Conservation (phyloP, 169 alveolate species). For the Condylostoma magnum region DNA sequence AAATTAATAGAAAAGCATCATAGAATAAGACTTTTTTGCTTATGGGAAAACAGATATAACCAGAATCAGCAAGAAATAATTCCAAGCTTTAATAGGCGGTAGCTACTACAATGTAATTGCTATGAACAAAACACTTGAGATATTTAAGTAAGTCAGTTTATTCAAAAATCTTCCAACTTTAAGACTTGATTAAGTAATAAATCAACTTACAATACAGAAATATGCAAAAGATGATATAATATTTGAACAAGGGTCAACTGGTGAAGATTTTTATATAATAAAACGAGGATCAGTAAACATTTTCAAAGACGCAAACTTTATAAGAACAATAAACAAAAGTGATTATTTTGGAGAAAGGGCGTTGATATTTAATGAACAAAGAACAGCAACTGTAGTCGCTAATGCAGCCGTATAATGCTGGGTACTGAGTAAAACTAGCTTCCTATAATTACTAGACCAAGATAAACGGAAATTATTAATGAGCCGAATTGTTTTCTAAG, state of each 20-base stretch:
- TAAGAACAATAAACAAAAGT: conserved; percentile 49
- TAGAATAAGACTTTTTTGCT: background rate
- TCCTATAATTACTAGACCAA: conserved; percentile 39
- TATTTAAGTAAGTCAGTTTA: conserved; percentile 28
- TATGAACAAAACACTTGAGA: conserved; percentile 32
- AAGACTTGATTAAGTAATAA: conserved; percentile 35
- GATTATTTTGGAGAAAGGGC: conserved; percentile 97
- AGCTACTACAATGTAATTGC: conserved; percentile 36
- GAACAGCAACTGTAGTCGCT: conserved; percentile 89
- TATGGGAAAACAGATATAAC: conserved; percentile 9
- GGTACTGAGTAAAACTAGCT: conserved; percentile 38
- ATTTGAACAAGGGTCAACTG: conserved; percentile 2
- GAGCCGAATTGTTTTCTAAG: conserved; percentile 89
- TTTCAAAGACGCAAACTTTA: background rate
- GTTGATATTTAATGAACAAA: conserved; percentile 87
- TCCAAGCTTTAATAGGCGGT: conserved; percentile 51
- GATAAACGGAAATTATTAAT: conserved; percentile 68
- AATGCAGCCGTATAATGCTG: conserved; percentile 25
- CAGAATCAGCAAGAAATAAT: conserved; percentile 36
- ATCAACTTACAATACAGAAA: background rate
- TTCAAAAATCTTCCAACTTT: conserved; percentile 36
- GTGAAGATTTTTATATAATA: conserved; percentile 9
- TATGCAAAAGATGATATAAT: conserved; percentile 3
- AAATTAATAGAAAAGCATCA: background rate
- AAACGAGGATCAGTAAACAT: conserved; percentile 18